A percentile compares a stretch with the other conserved stretches of the same genome.
Conservation (phyloP, 2,329 filamentous ascomycete species). For the Penicillium sp. region DNA sequence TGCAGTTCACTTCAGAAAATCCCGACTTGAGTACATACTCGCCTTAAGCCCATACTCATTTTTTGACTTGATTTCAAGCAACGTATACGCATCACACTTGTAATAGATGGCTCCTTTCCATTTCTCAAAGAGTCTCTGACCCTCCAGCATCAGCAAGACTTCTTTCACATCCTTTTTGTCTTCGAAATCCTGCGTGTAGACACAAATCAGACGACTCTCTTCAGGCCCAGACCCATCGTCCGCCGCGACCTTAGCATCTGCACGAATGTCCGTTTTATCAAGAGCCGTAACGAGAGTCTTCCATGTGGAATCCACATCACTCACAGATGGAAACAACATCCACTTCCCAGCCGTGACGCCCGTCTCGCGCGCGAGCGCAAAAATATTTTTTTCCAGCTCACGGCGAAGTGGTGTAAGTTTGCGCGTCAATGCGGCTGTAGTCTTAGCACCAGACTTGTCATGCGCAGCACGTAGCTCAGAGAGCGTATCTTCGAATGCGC, state of each 20-base stretch:
- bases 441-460: constrained; percentile 42
- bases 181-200: constrained; percentile 75
- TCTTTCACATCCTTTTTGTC: constrained; percentile 67
- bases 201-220: constrained; percentile 63
- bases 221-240: constrained; percentile 37
- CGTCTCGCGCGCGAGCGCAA: constrained; percentile 59
- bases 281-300: constrained; percentile 65
- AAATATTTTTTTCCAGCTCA: constrained; percentile 55
- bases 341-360: constrained; percentile 65
- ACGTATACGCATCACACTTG: constrained; percentile 71
- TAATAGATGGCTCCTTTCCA: constrained; percentile 64
- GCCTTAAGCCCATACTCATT: constrained; percentile 65
- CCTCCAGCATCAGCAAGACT: constrained; percentile 62
- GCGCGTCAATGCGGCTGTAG: constrained; percentile 30
- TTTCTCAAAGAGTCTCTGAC: constrained; percentile 58
- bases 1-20: constrained; percentile 21
- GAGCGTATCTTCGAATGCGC: constrained; percentile 48
- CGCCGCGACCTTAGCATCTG: constrained; percentile 70
- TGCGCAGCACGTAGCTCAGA: constrained; percentile 52
- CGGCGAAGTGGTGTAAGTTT: constrained; percentile 45
- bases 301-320: constrained; percentile 47
- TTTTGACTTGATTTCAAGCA: constrained; percentile 60
- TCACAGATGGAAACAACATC: constrained; percentile 31
- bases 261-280: constrained; percentile 67
- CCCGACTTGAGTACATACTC: constrained; percentile 43